phyloP scores from a whole-genome alignment of 768 basidiomycete genomes.

The Strobilomyces echinocephalus region DNA sequence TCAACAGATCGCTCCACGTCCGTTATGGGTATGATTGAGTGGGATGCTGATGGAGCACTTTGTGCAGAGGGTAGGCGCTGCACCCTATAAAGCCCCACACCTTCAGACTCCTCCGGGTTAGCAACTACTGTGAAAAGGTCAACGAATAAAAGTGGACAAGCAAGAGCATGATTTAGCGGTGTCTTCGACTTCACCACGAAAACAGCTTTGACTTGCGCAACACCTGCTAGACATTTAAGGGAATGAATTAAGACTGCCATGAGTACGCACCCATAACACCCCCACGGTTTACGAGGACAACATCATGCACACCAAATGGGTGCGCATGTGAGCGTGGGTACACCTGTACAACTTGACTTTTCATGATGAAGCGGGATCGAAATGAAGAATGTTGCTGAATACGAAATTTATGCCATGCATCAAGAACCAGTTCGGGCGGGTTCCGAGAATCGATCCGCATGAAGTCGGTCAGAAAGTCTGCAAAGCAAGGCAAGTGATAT shows the following conservation, averaged over 20 bases:
- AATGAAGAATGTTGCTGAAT: not conserved
- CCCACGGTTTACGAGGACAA: not conserved
- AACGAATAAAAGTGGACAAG: not conserved
- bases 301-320: not conserved
- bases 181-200: not conserved
- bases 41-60: not conserved
- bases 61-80: not conserved
- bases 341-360: not conserved
- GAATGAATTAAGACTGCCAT: not conserved
- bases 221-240: not conserved
- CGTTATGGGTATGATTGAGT: not conserved
- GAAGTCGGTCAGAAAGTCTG: too few species aligned
- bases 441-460: too few species aligned
- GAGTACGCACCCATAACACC: not conserved
- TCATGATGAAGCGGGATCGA: not conserved
- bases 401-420: not conserved
- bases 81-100: not conserved
- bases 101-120: not conserved
- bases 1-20: not conserved
- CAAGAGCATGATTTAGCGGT: not conserved
- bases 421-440: too few species aligned
- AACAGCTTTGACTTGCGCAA: not conserved
- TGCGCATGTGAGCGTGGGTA: not conserved
- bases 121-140: not conserved
- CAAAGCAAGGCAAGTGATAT: not conserved